Conservation (phyloP, 164 flowering plant species). For the Paratinospora sagittata region DNA sequence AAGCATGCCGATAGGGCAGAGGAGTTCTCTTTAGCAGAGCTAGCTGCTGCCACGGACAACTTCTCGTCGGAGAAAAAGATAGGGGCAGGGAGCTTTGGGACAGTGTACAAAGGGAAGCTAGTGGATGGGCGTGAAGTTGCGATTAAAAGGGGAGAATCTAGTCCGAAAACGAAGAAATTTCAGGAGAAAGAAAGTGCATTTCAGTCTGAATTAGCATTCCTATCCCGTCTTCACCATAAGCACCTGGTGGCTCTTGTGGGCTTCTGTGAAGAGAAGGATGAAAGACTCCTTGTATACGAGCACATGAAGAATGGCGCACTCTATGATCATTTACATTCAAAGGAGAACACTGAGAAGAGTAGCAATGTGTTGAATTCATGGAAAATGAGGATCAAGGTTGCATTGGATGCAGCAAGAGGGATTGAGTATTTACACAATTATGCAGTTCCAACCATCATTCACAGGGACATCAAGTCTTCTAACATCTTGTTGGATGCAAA, state of each 20-base stretch:
- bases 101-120: conserved; percentile 61
- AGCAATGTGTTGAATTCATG: conserved; percentile 66
- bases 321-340: conserved; percentile 74
- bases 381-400: conserved; percentile 78
- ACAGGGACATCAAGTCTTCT: conserved; percentile 91
- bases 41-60: conserved; percentile 54
- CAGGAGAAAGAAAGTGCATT: conserved; percentile 95
- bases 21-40: conserved; percentile 62
- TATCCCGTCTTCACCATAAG: conserved; percentile 90
- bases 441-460: conserved; percentile 94
- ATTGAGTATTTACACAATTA: conserved; percentile 92
- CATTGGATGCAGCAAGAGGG: conserved; percentile 85
- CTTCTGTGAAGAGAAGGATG: conserved; percentile 79
- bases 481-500: conserved; percentile 75
- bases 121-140: conserved; percentile 80
- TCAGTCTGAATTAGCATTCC: conserved; percentile 75
- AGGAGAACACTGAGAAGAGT: conserved; percentile 39
- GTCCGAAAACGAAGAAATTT: conserved; percentile 45
- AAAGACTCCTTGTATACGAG: conserved; percentile 84
- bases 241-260: conserved; percentile 89
- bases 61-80: conserved; percentile 70
- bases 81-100: conserved; percentile 87
- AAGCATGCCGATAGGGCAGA: conserved; percentile 73
- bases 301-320: conserved; percentile 93
- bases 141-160: conserved; percentile 66